Conservation (phyloP, 1,139 yeast species). For the Groenewaldozyma auringiensis region DNA sequence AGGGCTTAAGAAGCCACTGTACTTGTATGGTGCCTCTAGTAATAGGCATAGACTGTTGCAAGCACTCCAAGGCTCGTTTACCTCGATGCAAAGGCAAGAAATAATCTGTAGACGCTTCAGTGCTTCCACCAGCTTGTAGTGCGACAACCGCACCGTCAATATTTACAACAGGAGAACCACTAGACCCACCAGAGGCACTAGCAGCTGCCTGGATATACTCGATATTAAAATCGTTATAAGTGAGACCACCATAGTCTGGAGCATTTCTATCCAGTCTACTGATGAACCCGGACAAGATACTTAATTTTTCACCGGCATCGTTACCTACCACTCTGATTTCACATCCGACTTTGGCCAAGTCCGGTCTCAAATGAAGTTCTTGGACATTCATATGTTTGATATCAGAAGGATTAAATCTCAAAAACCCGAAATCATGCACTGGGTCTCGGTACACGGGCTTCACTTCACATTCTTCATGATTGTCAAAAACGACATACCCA, state of each 20-base stretch:
- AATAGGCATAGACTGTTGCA: conserved; percentile 51
- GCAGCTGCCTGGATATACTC: conserved; percentile 97
- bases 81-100: conserved; percentile 83
- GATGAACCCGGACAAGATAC: conserved; percentile 83
- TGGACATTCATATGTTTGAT: conserved; percentile 68
- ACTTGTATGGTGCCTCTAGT: conserved; percentile 86
- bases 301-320: conserved; percentile 90
- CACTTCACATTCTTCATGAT: conserved; percentile 89
- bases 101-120: conserved; percentile 88
- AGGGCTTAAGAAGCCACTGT: conserved; percentile 82
- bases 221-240: conserved; percentile 93
- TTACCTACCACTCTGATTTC: conserved; percentile 94
- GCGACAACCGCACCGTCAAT: conserved; percentile 86
- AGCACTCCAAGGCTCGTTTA: conserved; percentile 66
- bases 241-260: conserved; percentile 82
- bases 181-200: conserved; percentile 89
- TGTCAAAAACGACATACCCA: conserved; percentile 87
- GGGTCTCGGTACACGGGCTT: conserved; percentile 49
- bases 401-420: conserved; percentile 62
- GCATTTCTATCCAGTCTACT: conserved; percentile 89
- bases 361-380: conserved; percentile 66
- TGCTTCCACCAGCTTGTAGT: conserved; percentile 87
- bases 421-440: conserved; percentile 84
- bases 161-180: conserved; percentile 92
- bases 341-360: conserved; percentile 77